A percentile compares a stretch with the other conserved stretches of the same genome.
phyloP scores from a whole-genome alignment of 1,284 basidiomycete genomes.

The Fistulina hepatica region DNA sequence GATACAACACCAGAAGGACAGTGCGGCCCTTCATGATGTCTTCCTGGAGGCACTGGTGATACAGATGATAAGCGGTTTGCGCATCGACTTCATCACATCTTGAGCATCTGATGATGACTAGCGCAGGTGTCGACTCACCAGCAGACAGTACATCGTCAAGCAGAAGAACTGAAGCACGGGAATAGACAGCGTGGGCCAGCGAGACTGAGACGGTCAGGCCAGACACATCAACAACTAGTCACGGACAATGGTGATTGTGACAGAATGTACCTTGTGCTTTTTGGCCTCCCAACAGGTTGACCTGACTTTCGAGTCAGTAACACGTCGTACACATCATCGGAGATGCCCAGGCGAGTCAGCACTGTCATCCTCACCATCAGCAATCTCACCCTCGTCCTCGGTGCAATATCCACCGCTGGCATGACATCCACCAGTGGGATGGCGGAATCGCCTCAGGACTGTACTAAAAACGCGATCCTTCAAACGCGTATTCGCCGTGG shows the following conservation, averaged over 20 bases:
- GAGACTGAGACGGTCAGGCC: slow-evolving; percentile 55
- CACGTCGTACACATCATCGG: background rate
- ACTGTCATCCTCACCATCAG: slow-evolving; percentile 24
- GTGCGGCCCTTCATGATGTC: slow-evolving; percentile 75
- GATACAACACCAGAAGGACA: slow-evolving; percentile 82
- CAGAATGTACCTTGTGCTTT: slow-evolving; percentile 67
- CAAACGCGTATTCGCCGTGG: slow-evolving; percentile 82
- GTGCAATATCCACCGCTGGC: slow-evolving; percentile 37
- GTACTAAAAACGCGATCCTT: slow-evolving; percentile 91
- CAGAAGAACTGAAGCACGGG: slow-evolving; percentile 74
- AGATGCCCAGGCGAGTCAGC: slow-evolving; percentile 22
- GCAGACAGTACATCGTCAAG: slow-evolving; percentile 85
- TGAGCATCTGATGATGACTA: slow-evolving; percentile 1
- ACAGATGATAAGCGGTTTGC: slow-evolving; percentile 81
- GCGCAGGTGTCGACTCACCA: slow-evolving; percentile 37
- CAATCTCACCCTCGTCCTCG: slow-evolving; percentile 36
- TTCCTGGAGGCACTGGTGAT: slow-evolving; percentile 73
- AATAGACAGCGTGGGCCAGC: slow-evolving; percentile 89
- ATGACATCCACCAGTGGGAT: slow-evolving; percentile 36
- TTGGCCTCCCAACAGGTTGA: slow-evolving; percentile 89
- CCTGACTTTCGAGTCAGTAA: slow-evolving; percentile 27
- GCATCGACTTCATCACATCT: slow-evolving; percentile 51
- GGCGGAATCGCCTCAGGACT: slow-evolving; percentile 61
- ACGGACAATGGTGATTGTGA: background rate
- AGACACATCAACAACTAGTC: too few species aligned